Conservation (phyloP, 129 eudicot species). For the Artemisia argyi region DNA sequence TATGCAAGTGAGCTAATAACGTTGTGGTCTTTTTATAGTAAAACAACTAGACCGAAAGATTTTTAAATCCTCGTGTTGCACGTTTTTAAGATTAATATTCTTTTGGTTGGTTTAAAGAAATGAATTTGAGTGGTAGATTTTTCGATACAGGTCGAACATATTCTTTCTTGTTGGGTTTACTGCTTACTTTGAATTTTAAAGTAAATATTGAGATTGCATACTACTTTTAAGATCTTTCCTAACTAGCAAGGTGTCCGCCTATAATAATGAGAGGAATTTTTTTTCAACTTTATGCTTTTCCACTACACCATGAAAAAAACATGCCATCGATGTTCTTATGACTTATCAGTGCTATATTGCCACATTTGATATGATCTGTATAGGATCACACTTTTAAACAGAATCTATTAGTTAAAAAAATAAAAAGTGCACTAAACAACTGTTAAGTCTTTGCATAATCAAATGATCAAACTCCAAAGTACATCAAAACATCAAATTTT, state of each 20-base stretch:
- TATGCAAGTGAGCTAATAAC: constrained; percentile 2
- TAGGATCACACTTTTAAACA: no score
- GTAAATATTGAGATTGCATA: not conserved
- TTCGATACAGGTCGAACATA: constrained; percentile 26
- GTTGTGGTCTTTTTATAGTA: constrained; percentile 20
- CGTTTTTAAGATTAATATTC: constrained; percentile 24
- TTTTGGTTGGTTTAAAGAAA: constrained; percentile 24
- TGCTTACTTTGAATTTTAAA: not conserved
- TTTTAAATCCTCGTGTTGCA: constrained; percentile 3
- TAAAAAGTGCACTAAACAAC: no score
- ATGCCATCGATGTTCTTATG: no score
- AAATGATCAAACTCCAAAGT: no score
- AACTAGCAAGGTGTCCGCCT: not conserved
- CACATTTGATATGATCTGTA: no score
- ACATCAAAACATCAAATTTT: no score
- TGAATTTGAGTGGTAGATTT: not conserved
- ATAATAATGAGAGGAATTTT: no score
- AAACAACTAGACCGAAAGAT: not conserved
- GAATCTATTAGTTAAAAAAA: no score
- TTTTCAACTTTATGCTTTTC: no score
- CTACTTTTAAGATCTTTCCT: constrained; percentile 1
- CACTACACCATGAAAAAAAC: no score
- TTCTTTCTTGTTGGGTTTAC: constrained; percentile 20
- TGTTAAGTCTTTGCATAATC: no score
- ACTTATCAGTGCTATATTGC: no score